A percentile compares a stretch with the other conserved stretches of the same genome.
These are phyloP conservation scores for Backusella liffmaniae DNA, from an alignment of 192 early-diverging fungal genomes.

Conservation along the genomic window DNA sequence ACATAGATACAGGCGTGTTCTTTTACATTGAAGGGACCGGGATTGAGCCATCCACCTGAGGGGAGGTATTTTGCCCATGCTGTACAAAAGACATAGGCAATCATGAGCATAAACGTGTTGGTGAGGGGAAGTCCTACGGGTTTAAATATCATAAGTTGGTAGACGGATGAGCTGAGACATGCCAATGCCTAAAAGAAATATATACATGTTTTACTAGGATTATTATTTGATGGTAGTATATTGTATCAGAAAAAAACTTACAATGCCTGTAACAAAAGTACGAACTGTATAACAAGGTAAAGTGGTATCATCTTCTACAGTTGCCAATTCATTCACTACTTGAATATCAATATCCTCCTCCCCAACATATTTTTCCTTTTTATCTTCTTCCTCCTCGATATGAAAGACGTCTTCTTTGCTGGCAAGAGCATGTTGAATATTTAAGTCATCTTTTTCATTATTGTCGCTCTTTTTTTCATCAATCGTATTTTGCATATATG, in stretches of 20 bases:
- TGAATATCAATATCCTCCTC: slow-evolving; percentile 23
- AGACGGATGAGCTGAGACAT: slow-evolving; percentile 53
- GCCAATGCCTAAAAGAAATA: slow-evolving; percentile 35
- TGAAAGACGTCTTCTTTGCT: neutral
- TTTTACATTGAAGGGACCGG: slow-evolving; percentile 46
- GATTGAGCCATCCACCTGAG: slow-evolving; percentile 42
- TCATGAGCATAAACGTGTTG: slow-evolving; percentile 67
- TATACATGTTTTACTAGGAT: neutral
- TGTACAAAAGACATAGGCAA: slow-evolving; percentile 72
- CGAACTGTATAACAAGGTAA: slow-evolving; percentile 67
- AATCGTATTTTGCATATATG: neutral
- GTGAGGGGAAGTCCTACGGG: slow-evolving; percentile 68
- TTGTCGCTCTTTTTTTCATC: neutral
- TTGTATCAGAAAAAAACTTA: slow-evolving; percentile 18
- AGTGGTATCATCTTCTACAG: slow-evolving; percentile 52
- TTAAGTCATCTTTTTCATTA: neutral
- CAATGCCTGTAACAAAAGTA: slow-evolving; percentile 58
- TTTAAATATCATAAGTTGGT: slow-evolving; percentile 80
- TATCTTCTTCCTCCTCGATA: neutral
- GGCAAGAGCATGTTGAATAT: neutral
- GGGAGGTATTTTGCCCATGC: slow-evolving; percentile 62
- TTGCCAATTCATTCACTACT: slow-evolving; percentile 22
- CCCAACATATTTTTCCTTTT: neutral
- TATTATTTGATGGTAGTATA: neutral
- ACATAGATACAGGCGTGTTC: slow-evolving; percentile 48